Base-by-base conservation (phyloP, 805 yeast species). In the Metschnikowia colocasiae region DNA sequence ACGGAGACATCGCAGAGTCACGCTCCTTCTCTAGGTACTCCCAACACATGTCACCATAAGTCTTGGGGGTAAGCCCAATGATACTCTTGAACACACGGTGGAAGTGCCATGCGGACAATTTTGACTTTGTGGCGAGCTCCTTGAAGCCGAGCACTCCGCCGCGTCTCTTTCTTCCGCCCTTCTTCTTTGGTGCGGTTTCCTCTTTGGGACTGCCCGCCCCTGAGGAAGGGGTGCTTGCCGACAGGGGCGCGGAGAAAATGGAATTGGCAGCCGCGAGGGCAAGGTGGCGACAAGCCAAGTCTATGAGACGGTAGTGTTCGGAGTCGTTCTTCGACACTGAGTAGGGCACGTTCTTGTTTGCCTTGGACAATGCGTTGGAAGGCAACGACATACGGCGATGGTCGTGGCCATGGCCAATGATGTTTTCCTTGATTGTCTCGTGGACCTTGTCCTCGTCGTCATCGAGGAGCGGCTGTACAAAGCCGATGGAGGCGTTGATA, bases 71-170 rank as follows among this genome's bases (percentile, higher is more conserved):
- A 49, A 87, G 75, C 2, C 95, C 92, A 4, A 95, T 86, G 51
- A 88, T 87, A 46, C 83, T 79, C 65, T 89, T 85, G 73, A 89
- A 89, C 20, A 89, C 95, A 43, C 96, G 73, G 71, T 89, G 96
- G 66, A 89, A 89, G 65, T 89, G 96, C 96, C 96, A 89, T 22
- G 96, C 94, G 9, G 88, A 80, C 49, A 89, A 75, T 55, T 85
- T 85, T 8, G 90, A 83, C 60, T 88, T 85, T 18, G 87, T 82
- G 7, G 96, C 96, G 59, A 89, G 74, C 62, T 89, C 96, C 63
- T 87, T 86, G 70, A 89, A 89, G 0, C 91, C 92, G 40, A 85
- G 67, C 9, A 84, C 87, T 35, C 89, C 90, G 16, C 92, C 92
- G 64, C 88, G 74, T 71, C 86, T 79, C 61, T 79, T 75, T 43